phyloP scores from a whole-genome alignment of 139 green algal genomes.

The Volvox reticuliferus region DNA sequence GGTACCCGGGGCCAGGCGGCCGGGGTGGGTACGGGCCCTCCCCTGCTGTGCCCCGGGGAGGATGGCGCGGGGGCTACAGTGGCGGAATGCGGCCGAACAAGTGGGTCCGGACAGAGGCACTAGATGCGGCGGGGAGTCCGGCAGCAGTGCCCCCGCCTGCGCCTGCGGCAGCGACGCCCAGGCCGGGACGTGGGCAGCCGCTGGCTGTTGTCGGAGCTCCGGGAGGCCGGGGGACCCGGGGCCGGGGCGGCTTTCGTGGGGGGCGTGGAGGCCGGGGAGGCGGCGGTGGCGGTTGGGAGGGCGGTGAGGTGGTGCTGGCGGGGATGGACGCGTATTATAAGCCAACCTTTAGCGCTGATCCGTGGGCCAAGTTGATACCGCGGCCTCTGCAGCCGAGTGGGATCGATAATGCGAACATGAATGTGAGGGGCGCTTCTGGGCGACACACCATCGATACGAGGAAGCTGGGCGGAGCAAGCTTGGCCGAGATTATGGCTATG shows the following conservation, averaged over 20 bases:
- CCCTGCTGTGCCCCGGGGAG: not conserved
- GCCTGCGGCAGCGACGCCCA: not conserved
- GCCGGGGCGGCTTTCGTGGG: not conserved
- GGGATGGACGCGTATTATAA: conserved; percentile 50
- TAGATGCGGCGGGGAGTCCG: not conserved
- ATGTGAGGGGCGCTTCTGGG: no score
- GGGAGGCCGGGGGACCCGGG: not conserved
- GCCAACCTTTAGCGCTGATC: conserved; percentile 52
- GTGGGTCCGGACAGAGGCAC: conserved; percentile 12
- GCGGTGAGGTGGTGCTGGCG: not conserved
- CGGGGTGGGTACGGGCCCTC: not conserved
- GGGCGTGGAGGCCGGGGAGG: not conserved
- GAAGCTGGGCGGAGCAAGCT: not conserved
- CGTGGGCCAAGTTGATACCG: conserved; percentile 38
- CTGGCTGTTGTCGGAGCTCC: not conserved
- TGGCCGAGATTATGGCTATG: conserved; percentile 42
- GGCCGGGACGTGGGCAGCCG: not conserved
- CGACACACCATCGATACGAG: not conserved
- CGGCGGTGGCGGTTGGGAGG: conserved; percentile 10
- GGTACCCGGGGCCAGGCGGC: not conserved
- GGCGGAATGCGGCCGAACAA: conserved; percentile 30
- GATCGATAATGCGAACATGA: no score
- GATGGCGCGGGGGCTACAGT: not conserved
- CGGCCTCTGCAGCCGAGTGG: not conserved
- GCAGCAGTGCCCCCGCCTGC: not conserved